phyloP scores from a whole-genome alignment of 495 filamentous ascomycete species.

The Hypoxylon fragiforme region DNA sequence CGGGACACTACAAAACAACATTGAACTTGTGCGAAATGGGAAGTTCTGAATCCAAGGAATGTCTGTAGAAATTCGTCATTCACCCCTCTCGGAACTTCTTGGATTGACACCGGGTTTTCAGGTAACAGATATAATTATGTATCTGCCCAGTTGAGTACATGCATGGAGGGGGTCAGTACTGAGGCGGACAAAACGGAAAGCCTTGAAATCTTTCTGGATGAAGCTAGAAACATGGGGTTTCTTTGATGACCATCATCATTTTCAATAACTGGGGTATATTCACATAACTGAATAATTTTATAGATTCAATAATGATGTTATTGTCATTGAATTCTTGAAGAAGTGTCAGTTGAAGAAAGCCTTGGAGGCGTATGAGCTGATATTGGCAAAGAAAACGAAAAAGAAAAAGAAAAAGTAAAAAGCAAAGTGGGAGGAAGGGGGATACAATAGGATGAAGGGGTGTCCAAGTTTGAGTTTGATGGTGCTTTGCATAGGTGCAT shows the following conservation, averaged over 20 bases:
- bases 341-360: background rate
- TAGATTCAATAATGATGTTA: slow-evolving; percentile 1
- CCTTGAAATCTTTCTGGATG: background rate
- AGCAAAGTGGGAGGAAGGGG: background rate
- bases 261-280: background rate
- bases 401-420: background rate
- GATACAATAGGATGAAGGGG: background rate
- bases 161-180: background rate
- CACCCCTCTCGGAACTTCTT: background rate
- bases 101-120: background rate
- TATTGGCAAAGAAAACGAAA: background rate
- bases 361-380: background rate
- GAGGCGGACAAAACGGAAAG: background rate
- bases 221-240: background rate
- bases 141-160: too few species aligned
- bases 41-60: too few species aligned
- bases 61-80: too few species aligned
- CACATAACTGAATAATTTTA: background rate
- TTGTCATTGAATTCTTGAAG: too few species aligned
- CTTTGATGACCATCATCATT: slow-evolving; percentile 1
- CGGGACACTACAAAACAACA: too few species aligned
- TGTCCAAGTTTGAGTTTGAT: background rate
- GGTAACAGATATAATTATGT: too few species aligned
- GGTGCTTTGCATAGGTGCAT: slow-evolving; percentile 3
- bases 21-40: too few species aligned